phyloP scores from a whole-genome alignment of 768 basidiomycete species.

The Postia placenta region DNA sequence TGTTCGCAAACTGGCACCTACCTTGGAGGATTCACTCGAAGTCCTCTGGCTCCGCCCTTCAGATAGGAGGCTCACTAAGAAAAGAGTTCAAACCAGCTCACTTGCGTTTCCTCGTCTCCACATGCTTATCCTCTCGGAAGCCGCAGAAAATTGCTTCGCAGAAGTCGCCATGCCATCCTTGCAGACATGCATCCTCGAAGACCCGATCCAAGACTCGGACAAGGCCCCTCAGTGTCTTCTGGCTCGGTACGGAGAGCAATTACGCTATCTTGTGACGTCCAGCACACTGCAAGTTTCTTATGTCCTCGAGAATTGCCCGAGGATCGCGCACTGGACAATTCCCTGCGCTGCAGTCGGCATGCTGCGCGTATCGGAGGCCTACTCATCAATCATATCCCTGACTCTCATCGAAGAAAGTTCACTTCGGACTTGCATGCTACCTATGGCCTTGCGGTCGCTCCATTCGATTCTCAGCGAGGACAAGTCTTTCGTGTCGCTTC shows the following conservation, averaged over 20 bases:
- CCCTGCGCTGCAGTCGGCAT: not conserved
- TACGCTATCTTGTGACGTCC: not conserved
- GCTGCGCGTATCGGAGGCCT: not conserved
- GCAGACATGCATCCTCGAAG: not conserved
- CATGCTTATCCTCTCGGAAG: not conserved
- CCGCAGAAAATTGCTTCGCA: not conserved
- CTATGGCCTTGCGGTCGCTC: conserved; percentile 4
- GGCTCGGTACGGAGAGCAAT: not conserved
- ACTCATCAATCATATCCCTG: not conserved
- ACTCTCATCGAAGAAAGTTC: conserved; percentile 1
- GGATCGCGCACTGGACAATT: conserved; percentile 8
- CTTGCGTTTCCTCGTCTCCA: conserved; percentile 1
- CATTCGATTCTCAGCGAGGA: not conserved
- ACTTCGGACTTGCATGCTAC: not conserved
- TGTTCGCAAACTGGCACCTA: conserved; percentile 2
- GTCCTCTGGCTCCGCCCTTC: conserved; percentile 6
- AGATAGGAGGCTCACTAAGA: not conserved
- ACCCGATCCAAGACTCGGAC: not conserved
- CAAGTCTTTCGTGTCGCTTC: not conserved
- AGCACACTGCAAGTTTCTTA: not conserved
- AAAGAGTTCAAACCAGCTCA: not conserved
- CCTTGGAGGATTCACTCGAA: conserved; percentile 4
- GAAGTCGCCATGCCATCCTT: not conserved
- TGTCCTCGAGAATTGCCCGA: not conserved
- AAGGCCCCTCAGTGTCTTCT: not conserved